These are phyloP conservation scores for Coniella vitis DNA, from an alignment of 2,329 filamentous ascomycete species.

Conservation along the genomic window DNA sequence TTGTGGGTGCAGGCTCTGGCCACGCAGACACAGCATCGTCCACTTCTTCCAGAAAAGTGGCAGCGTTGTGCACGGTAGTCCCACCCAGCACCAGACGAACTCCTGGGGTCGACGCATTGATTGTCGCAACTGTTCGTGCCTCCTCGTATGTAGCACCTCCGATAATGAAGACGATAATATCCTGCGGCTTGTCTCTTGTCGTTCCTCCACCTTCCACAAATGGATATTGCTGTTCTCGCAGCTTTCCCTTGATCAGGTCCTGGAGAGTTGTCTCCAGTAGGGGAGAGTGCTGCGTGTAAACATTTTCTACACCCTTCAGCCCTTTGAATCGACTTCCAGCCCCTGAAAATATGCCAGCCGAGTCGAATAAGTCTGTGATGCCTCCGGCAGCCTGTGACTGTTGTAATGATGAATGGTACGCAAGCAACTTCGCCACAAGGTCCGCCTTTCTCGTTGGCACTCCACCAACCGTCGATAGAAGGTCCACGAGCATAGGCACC, in stretches of 20 bases:
- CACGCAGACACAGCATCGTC: slow-evolving; percentile 81
- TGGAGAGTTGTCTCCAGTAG: slow-evolving; percentile 81
- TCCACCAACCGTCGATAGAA: slow-evolving; percentile 77
- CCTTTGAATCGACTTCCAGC: slow-evolving; percentile 87
- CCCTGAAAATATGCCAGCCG: slow-evolving; percentile 82
- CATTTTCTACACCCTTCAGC: slow-evolving; percentile 94
- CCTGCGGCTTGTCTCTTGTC: slow-evolving; percentile 91
- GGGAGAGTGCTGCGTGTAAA: slow-evolving; percentile 96
- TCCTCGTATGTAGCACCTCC: slow-evolving; percentile 95
- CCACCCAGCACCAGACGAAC: slow-evolving; percentile 84
- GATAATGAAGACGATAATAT: slow-evolving; percentile 90
- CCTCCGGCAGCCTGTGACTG: slow-evolving; percentile 67
- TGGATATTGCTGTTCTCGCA: slow-evolving; percentile 83
- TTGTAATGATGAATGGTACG: slow-evolving; percentile 82
- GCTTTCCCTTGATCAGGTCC: slow-evolving; percentile 83
- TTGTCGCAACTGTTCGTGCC: slow-evolving; percentile 88
- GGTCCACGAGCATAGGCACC: slow-evolving; percentile 76
- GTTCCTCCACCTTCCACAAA: slow-evolving; percentile 85
- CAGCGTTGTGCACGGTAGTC: slow-evolving; percentile 81
- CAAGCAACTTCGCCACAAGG: slow-evolving; percentile 73
- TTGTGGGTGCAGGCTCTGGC: slow-evolving; percentile 56
- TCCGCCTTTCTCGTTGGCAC: slow-evolving; percentile 70
- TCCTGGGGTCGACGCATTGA: slow-evolving; percentile 86
- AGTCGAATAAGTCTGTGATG: slow-evolving; percentile 88
- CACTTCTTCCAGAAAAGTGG: slow-evolving; percentile 83